A percentile compares a stretch with the other conserved stretches of the same genome.
phyloP scores from a whole-genome alignment of 23 red algal species.

The Gracilariopsis chorda region DNA sequence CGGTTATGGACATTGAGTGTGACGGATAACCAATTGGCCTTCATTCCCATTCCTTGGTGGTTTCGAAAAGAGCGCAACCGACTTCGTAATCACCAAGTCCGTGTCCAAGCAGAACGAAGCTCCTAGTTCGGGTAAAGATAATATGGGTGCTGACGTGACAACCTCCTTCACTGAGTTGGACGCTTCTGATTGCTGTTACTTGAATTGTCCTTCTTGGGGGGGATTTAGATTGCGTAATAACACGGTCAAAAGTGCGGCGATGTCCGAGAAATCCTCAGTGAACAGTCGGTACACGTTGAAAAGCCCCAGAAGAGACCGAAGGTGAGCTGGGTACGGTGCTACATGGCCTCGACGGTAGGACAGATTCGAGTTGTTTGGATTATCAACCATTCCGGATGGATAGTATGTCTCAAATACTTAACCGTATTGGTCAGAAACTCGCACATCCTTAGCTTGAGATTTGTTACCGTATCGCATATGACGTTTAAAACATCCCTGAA shows the following conservation, averaged over 20 bases:
- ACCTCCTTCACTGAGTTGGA: background rate
- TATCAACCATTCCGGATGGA: background rate
- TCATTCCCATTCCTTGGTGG: background rate
- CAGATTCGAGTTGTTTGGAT: background rate
- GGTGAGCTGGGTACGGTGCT: background rate
- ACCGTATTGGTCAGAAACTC: background rate
- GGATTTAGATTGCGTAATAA: background rate
- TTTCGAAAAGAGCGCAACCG: background rate
- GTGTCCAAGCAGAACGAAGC: background rate
- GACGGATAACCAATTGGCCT: conserved; percentile 1
- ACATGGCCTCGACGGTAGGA: background rate
- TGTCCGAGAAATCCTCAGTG: background rate
- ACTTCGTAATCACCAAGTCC: background rate
- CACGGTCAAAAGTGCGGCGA: background rate
- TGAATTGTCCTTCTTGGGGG: background rate
- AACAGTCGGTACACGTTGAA: background rate
- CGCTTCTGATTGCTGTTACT: background rate
- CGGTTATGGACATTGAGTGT: background rate
- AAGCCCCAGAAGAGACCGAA: background rate
- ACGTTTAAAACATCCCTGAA: too few relatives aligned
- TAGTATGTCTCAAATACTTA: conserved; percentile 11
- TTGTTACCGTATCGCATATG: too few relatives aligned
- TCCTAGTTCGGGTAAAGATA: background rate
- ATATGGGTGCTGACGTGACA: background rate
- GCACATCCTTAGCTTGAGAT: conserved; percentile 46